phyloP scores from a whole-genome alignment of 106 monocot genomes.

The Hemerocallis citrina region DNA sequence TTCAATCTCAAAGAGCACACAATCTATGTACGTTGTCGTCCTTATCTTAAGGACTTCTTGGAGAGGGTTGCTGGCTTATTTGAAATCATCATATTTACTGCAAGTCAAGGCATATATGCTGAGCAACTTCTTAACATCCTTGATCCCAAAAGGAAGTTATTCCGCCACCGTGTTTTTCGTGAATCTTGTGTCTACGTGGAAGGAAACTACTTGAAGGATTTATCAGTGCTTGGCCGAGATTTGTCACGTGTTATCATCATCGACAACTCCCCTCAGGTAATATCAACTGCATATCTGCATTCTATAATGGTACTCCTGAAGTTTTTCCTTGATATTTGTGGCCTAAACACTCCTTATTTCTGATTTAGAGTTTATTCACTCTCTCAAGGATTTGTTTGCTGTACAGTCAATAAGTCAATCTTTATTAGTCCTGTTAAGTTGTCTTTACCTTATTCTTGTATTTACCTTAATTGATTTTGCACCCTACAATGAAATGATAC shows the following conservation, averaged over 20 bases:
- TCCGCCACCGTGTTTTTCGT: slow-evolving; percentile 92
- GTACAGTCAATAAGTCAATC: too few relatives aligned
- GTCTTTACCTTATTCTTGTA: too few relatives aligned
- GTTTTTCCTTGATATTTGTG: neutral
- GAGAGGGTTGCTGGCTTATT: slow-evolving; percentile 73
- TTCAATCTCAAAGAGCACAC: slow-evolving; percentile 86
- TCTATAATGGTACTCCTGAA: neutral
- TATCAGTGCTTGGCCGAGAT: slow-evolving; percentile 90
- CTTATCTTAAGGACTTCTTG: slow-evolving; percentile 72
- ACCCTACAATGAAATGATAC: too few relatives aligned
- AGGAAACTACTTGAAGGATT: slow-evolving; percentile 94
- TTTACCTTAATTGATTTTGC: too few relatives aligned
- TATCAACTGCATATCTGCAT: neutral
- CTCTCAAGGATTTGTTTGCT: too few relatives aligned
- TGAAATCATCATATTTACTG: slow-evolving; percentile 94
- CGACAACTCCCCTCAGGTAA: slow-evolving; percentile 97
- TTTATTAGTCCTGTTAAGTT: too few relatives aligned
- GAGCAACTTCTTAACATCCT: slow-evolving; percentile 87
- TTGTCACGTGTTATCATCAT: slow-evolving; percentile 79
- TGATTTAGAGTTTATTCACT: neutral
- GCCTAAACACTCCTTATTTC: neutral
- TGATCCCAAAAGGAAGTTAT: slow-evolving; percentile 83
- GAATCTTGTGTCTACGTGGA: slow-evolving; percentile 95
- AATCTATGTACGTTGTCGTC: slow-evolving; percentile 89
- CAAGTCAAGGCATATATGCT: slow-evolving; percentile 97